Base-by-base conservation (phyloP, 2,329 filamentous ascomycete species). In the Fusarium concolor region DNA sequence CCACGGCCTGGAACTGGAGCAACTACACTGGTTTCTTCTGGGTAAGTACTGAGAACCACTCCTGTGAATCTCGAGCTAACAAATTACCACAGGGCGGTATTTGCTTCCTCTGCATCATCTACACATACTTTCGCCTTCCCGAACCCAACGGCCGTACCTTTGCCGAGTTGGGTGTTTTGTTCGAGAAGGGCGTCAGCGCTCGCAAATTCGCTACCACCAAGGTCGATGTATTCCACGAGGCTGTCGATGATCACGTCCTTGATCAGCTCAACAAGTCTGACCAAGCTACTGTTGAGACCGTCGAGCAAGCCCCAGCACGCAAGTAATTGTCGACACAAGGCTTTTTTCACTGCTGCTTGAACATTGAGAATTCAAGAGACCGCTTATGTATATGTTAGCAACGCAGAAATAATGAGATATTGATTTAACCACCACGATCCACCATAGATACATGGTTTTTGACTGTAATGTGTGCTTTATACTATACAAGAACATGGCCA, bases 11-110 rank as follows among this genome's bases (percentile, higher is more conserved):
- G 94, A 83, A 96, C 79, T 97, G 93, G 94, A 85, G 88, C 62
- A 96, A 96, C 80, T 96, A 87, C 70, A 87, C 93, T 0, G 93
- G 93, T 18, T 96, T 97, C 81, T 96, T 96, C 83, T 93, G 93
- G 92, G 79, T 85, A 18, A 43, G 61, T 38, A 8, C 9, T 1
- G 1, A 75, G 71, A 80, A 14, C 7, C n/a, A 2, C 2, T 4
- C 2, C 9, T 15, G 3, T 2, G 1, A 38, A 6, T 24, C 22
- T 24, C 10, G 10, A 31, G 2, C 28, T 57, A 44, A 51, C 54
- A 7, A 5, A 0, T 3, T 9, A 62, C 33, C 65, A 24, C 22
- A 66, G 43, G 39, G 68, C 17, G 92, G 90, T 1, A 89, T 93
- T 56, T 95, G 92, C 79, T 92, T 93, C 80, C 80, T 89, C 53